Conservation (phyloP, 2,329 filamentous ascomycete genomes). For the Alternaria sp. region DNA sequence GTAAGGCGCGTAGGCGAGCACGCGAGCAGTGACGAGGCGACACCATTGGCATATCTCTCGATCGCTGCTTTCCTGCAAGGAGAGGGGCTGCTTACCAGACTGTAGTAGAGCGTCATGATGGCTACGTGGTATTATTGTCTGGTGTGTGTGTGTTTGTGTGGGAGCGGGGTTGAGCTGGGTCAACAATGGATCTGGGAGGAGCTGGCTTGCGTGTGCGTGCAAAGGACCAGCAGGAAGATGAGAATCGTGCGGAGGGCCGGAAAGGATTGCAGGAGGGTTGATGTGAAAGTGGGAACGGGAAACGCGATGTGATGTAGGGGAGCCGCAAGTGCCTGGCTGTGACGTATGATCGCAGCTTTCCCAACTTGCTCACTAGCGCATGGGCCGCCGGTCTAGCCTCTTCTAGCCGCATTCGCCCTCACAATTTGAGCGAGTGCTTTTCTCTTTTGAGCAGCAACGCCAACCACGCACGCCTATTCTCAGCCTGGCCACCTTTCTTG, state of each 20-base stretch:
- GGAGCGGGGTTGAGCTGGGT: slow-evolving; percentile 26
- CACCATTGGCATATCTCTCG: neutral
- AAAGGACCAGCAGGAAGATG: neutral
- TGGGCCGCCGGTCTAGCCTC: slow-evolving; percentile 21
- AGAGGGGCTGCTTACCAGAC: slow-evolving; percentile 59
- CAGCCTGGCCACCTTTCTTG: slow-evolving; percentile 3
- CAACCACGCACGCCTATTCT: slow-evolving; percentile 12
- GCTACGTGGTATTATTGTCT: slow-evolving; percentile 41
- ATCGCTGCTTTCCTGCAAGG: neutral
- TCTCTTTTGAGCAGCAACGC: slow-evolving; percentile 15
- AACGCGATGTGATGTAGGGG: slow-evolving; percentile 25
- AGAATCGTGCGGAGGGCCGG: slow-evolving; percentile 4
- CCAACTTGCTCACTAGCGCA: slow-evolving; percentile 16
- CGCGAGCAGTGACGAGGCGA: slow-evolving; percentile 7
- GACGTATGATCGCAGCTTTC: slow-evolving; percentile 38
- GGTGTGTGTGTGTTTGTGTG: slow-evolving; percentile 22
- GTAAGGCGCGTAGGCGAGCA: neutral
- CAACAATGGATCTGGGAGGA: slow-evolving; percentile 2
- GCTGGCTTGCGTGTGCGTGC: slow-evolving; percentile 1
- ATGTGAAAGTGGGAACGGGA: slow-evolving; percentile 21
- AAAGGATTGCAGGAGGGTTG: slow-evolving; percentile 17
- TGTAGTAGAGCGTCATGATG: slow-evolving; percentile 74
- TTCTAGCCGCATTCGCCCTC: slow-evolving; percentile 22
- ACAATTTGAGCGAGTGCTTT: slow-evolving; percentile 25
- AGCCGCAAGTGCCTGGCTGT: slow-evolving; percentile 37